A percentile compares a stretch with the other conserved stretches of the same genome.
Conservation (phyloP, 2,329 filamentous ascomycete species). For the Elsinoe batatas region DNA sequence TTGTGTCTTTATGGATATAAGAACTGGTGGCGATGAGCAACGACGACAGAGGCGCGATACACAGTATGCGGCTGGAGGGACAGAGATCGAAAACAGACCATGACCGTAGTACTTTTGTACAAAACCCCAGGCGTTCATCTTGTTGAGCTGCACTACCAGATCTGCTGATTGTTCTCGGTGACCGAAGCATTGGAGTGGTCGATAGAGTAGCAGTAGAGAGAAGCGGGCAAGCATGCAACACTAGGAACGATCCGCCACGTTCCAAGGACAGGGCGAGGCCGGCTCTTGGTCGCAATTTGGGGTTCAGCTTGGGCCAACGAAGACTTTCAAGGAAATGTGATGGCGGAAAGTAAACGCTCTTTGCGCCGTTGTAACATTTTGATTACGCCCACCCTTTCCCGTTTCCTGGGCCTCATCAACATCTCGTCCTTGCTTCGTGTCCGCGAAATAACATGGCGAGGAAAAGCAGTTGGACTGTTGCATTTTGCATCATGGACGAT, state of each 20-base stretch:
- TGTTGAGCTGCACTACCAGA: conserved; percentile 4
- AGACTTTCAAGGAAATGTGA: neutral
- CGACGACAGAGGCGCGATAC: conserved; percentile 6
- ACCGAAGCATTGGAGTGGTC: conserved; percentile 8
- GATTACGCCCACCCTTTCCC: conserved; percentile 6
- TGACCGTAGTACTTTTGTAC: neutral
- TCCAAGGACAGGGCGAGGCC: neutral
- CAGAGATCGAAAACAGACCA: conserved; percentile 1
- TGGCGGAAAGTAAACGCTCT: neutral
- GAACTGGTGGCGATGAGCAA: neutral
- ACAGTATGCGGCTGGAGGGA: neutral
- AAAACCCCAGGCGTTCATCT: conserved; percentile 9
- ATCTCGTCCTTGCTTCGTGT: neutral
- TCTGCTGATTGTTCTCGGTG: conserved; percentile 13
- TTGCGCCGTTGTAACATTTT: conserved; percentile 7
- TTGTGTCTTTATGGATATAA: neutral
- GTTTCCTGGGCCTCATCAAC: conserved; percentile 6
- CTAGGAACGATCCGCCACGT: conserved; percentile 2
- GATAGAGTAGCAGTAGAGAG: neutral
- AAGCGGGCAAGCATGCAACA: neutral
- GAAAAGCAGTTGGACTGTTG: neutral
- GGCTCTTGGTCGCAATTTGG: conserved; percentile 1
- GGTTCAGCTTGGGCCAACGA: conserved; percentile 1
- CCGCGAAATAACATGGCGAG: neutral
- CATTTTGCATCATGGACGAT: conserved; percentile 7